A percentile compares a stretch with the other conserved stretches of the same genome.
These are phyloP conservation scores for Microcos paniculata DNA, from an alignment of 345 rosid genomes.

Conservation along the genomic window DNA sequence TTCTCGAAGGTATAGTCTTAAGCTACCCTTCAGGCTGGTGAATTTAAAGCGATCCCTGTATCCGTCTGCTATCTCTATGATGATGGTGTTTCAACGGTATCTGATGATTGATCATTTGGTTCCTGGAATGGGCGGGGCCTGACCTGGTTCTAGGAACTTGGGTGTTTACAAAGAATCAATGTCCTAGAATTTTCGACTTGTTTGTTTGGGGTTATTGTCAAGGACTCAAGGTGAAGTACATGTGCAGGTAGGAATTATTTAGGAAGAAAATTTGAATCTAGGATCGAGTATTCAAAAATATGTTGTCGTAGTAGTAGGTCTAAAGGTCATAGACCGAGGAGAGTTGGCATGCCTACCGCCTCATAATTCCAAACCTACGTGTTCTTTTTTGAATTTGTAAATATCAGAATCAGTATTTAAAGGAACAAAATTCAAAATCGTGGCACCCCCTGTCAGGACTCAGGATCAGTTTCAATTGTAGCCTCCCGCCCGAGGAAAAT, in stretches of 20 bases:
- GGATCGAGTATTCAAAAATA: neutral
- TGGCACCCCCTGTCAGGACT: neutral
- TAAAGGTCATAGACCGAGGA: neutral
- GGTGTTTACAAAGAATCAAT: neutral
- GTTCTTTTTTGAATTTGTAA: neutral
- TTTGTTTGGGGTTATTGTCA: neutral
- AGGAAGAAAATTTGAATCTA: neutral
- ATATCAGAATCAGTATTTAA: neutral
- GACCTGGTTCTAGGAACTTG: slow-evolving; percentile 11
- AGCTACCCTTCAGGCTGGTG: neutral
- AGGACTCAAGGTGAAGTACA: neutral
- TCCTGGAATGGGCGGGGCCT: slow-evolving; percentile 34
- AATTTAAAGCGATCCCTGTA: neutral
- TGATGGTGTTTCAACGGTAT: neutral
- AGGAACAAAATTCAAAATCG: neutral
- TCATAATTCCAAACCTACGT: neutral
- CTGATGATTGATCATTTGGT: neutral
- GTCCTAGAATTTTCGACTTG: neutral
- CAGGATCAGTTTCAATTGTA: neutral
- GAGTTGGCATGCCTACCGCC: neutral
- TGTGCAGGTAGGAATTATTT: neutral
- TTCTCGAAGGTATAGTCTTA: neutral
- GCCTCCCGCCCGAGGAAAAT: neutral
- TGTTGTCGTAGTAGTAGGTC: neutral
- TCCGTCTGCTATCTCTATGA: neutral